phyloP scores from a whole-genome alignment of 2,329 filamentous ascomycete species.

The Fusarium pseudocircinatum region DNA sequence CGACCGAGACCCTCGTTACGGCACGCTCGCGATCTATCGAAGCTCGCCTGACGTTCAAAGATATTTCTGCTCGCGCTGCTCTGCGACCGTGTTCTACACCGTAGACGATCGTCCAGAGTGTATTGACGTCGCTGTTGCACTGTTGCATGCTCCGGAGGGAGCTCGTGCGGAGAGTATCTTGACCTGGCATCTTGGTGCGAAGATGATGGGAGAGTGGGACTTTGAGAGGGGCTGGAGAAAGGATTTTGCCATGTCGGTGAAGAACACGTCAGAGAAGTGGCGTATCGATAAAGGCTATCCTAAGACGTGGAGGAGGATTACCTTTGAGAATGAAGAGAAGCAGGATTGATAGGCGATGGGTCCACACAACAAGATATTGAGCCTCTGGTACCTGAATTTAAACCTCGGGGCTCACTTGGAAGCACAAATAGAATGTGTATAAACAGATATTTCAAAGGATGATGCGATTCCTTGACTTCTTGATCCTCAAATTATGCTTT shows the following conservation, averaged over 20 bases:
- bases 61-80: conserved; percentile 60
- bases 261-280: conserved; percentile 33
- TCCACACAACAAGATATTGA: no score
- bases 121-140: conserved; percentile 56
- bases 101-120: conserved; percentile 50
- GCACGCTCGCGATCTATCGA: conserved; percentile 54
- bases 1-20: conserved; percentile 49
- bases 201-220: conserved; percentile 17
- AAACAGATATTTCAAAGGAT: accelerated
- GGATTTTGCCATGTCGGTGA: conserved; percentile 8
- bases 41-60: conserved; percentile 57
- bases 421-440: not conserved
- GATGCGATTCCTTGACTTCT: not conserved
- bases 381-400: not conserved
- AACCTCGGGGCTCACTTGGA: not conserved
- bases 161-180: conserved; percentile 57
- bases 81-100: conserved; percentile 58
- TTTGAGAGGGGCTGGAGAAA: conserved; percentile 30
- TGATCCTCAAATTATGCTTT: not conserved
- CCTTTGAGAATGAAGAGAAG: not conserved
- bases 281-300: conserved; percentile 21
- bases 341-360: not conserved
- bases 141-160: conserved; percentile 56
- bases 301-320: conserved; percentile 22
- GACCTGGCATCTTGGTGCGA: conserved; percentile 52